Base-by-base conservation (phyloP, 2,329 filamentous ascomycete species). In the Aspergillus pseudotamarii region DNA sequence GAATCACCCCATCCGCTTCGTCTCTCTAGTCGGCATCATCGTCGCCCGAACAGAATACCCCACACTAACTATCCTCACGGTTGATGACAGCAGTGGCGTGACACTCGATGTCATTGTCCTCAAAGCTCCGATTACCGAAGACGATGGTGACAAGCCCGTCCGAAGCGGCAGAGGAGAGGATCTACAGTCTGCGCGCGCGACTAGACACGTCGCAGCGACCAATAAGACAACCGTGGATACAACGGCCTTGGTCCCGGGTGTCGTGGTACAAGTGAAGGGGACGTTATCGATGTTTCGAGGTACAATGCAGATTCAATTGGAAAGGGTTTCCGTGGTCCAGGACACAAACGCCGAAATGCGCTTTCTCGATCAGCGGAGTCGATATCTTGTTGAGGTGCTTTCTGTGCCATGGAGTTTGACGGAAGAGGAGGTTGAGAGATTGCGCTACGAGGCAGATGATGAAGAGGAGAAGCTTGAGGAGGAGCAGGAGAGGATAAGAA, bases 1-100 rank as follows among this genome's bases (percentile, higher is more conserved):
- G 57, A 94, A 93, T 75, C 88, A 94, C 68, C 91, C 91, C 0
- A 87, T 94, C 69, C 87, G 88, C 83, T 94, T 89, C 86, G 86
- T 91, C 59, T 88, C 89, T 65, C 76, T 94, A 36, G 84, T 88
- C 9, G 92, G 92, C 34, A 77, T 93, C 10, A 84, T 94, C 26
- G 88, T 93, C 60, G 85, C 86, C 60, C 76, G 85, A 59, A 80
- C 84, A 43, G 86, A 88, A 59, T 79, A 86, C 59, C 80, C 83
- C 2, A 81, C 84, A 30, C 82, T 81, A 60, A 80, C 76, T 38
- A 75, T 87, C 50, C 76, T 89, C 43, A 84, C 82, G 0, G 68
- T 90, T 12, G 88, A 90, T 72, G 88, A 90, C 68, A 84, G 86
- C 68, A 88, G 85, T 72, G 87, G 87, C 41, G 79, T 78, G 0